phyloP scores from a whole-genome alignment of 1,284 basidiomycete genomes.

The Singerocomus rubriflavus region DNA sequence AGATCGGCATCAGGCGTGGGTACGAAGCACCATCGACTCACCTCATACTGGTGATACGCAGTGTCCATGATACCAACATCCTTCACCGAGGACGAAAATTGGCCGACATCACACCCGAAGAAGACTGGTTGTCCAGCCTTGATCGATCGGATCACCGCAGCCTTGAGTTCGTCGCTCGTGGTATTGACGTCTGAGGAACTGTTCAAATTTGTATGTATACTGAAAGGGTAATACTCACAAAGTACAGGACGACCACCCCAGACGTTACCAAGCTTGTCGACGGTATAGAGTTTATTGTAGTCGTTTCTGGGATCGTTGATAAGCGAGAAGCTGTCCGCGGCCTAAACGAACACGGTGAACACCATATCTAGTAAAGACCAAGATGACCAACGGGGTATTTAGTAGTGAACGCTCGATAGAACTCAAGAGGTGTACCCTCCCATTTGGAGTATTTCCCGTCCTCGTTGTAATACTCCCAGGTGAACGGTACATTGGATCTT shows the following conservation, averaged over 20 bases:
- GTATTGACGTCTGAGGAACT: slow-evolving; percentile 82
- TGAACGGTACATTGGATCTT: slow-evolving; percentile 64
- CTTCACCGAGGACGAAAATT: slow-evolving; percentile 73
- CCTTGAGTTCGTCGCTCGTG: slow-evolving; percentile 76
- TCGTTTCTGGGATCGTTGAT: slow-evolving; percentile 93
- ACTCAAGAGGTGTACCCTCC: slow-evolving; percentile 79
- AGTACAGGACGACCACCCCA: slow-evolving; percentile 82
- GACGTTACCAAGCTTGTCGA: slow-evolving; percentile 90
- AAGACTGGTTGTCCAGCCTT: slow-evolving; percentile 91
- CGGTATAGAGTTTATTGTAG: slow-evolving; percentile 84
- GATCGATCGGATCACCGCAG: slow-evolving; percentile 78
- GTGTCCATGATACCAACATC: slow-evolving; percentile 83
- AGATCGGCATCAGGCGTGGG: background rate
- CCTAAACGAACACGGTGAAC: slow-evolving; percentile 33
- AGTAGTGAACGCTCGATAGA: slow-evolving; percentile 62
- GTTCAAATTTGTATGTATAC: background rate
- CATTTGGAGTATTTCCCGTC: slow-evolving; percentile 76
- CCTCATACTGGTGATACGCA: slow-evolving; percentile 79
- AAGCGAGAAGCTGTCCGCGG: slow-evolving; percentile 79
- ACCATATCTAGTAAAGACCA: background rate
- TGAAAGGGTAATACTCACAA: slow-evolving; percentile 48
- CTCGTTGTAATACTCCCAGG: slow-evolving; percentile 88
- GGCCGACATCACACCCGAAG: slow-evolving; percentile 90
- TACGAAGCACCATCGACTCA: slow-evolving; percentile 27
- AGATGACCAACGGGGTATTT: slow-evolving; percentile 53